phyloP scores from a whole-genome alignment of 1,284 basidiomycete species.

The Psilocybe mexicana region DNA sequence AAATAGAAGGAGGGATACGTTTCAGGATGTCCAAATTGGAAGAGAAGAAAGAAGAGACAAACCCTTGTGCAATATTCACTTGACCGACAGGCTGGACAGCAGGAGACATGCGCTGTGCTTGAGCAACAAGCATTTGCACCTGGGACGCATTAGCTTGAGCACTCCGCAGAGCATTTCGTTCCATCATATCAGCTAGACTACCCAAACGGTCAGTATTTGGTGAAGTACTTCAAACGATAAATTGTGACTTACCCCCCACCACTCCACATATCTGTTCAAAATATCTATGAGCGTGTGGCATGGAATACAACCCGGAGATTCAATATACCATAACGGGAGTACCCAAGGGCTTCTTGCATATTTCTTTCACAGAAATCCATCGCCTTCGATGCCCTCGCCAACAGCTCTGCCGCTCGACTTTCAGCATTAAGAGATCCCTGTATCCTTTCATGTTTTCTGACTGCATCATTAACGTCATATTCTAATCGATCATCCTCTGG shows the following conservation, averaged over 20 bases:
- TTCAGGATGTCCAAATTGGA: background rate
- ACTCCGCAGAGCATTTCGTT: slow-evolving; percentile 36
- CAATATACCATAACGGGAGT: slow-evolving; percentile 38
- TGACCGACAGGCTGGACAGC: slow-evolving; percentile 38
- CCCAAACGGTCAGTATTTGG: background rate
- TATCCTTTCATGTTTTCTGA: slow-evolving; percentile 33
- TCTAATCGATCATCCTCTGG: slow-evolving; percentile 42
- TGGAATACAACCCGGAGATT: background rate
- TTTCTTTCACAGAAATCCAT: slow-evolving; percentile 31
- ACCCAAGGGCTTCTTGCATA: slow-evolving; percentile 37
- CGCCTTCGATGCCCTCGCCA: slow-evolving; percentile 33
- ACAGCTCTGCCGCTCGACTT: slow-evolving; percentile 37
- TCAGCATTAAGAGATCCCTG: slow-evolving; percentile 37
- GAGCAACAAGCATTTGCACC: slow-evolving; percentile 34
- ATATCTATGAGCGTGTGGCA: background rate
- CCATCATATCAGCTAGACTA: slow-evolving; percentile 40
- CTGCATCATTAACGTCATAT: slow-evolving; percentile 31
- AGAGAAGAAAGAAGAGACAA: slow-evolving; percentile 7
- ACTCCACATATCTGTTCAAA: slow-evolving; percentile 37
- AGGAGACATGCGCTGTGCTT: slow-evolving; percentile 37
- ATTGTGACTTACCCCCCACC: slow-evolving; percentile 32
- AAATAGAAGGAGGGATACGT: background rate
- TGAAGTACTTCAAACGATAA: background rate
- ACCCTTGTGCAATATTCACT: slow-evolving; percentile 41
- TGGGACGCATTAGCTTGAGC: slow-evolving; percentile 37